Evolutionary conservation across 2,329 filamentous ascomycete genomes (phyloP).

Genomic region (Sphaerulina vaccinii): DNA sequence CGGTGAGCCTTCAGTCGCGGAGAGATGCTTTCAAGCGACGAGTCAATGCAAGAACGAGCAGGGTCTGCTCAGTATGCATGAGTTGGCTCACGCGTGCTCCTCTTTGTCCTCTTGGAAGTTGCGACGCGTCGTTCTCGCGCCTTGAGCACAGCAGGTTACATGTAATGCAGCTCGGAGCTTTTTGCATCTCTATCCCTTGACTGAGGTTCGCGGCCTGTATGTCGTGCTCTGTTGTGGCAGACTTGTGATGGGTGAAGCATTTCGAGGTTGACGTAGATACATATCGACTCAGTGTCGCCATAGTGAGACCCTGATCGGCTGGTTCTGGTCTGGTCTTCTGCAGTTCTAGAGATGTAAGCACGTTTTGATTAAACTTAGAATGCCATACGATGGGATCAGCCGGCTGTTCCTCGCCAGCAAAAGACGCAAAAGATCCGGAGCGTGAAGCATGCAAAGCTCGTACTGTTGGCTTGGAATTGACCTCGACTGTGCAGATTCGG

Average conservation of each 20-base stretch:
- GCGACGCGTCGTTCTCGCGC: background rate
- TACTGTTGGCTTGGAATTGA: background rate
- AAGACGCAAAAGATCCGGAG: background rate
- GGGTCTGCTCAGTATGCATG: background rate
- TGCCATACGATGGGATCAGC: background rate
- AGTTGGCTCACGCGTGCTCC: background rate
- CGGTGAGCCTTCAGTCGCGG: background rate
- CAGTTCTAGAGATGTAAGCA: background rate
- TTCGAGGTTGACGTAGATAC: too few species aligned
- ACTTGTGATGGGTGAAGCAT: background rate
- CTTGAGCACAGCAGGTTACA: background rate
- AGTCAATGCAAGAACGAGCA: background rate
- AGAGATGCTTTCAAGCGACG: background rate
- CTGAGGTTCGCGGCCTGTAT: background rate
- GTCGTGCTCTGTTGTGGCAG: background rate
- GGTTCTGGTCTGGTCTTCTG: background rate
- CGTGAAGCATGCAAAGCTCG: background rate
- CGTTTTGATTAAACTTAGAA: background rate
- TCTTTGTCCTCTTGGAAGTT: background rate
- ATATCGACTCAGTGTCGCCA: conserved; percentile 1
- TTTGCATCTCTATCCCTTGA: background rate
- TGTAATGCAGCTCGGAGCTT: background rate
- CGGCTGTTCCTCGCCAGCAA: background rate
- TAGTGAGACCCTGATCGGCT: conserved; percentile 5
- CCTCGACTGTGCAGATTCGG: background rate